Percentiles rank a stretch among this genome's conserved stretches.
Evolutionary conservation across 2,329 filamentous ascomycete species (phyloP).

Genomic region (Aspergillus sp.): DNA sequence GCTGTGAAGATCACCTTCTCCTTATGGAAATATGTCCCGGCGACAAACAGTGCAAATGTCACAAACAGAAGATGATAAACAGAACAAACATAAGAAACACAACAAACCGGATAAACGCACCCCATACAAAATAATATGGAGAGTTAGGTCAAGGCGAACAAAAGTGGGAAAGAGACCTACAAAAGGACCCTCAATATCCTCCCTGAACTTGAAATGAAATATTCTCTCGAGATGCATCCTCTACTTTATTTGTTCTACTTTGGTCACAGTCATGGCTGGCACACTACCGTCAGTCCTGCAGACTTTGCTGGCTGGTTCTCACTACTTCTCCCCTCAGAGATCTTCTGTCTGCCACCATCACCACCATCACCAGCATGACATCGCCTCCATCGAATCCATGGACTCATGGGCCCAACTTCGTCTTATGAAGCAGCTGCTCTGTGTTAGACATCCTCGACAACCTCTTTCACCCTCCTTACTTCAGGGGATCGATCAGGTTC

Average conservation of each 20-base stretch:
- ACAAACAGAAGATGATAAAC: no score
- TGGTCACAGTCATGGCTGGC: not conserved
- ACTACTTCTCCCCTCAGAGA: not conserved
- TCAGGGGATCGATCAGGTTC: not conserved
- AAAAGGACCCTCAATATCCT: no score
- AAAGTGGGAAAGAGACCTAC: no score
- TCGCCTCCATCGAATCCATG: not conserved
- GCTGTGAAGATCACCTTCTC: no score
- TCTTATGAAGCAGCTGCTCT: conserved; percentile 1
- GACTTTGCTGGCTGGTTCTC: not conserved
- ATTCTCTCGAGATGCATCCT: not conserved
- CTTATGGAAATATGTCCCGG: no score
- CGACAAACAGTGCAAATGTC: no score
- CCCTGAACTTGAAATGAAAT: no score
- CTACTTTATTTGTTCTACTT: not conserved
- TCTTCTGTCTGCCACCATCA: not conserved
- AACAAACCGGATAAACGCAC: no score
- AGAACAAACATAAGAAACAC: no score
- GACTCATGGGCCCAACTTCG: not conserved
- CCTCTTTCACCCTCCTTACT: not conserved
- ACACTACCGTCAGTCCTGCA: not conserved
- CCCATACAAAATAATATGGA: no score
- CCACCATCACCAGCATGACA: not conserved
- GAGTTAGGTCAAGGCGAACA: no score
- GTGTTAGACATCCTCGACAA: not conserved